These are phyloP conservation scores for Xylaria sp. DNA, from an alignment of 2,329 filamentous ascomycete species.

Conservation along the genomic window DNA sequence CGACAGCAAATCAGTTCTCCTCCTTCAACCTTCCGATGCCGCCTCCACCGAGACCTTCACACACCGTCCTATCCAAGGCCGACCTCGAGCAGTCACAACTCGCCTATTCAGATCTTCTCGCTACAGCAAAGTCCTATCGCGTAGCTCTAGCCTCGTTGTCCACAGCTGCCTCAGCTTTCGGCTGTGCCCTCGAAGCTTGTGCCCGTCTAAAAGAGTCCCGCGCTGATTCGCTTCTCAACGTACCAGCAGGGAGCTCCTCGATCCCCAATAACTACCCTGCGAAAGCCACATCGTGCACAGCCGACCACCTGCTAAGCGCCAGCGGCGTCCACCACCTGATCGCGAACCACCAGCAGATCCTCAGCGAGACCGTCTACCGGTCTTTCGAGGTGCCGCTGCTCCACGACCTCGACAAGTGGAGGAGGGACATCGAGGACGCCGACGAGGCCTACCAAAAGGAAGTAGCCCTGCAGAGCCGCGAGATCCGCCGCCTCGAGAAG, in stretches of 20 bases:
- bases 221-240: conserved; percentile 58
- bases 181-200: conserved; percentile 68
- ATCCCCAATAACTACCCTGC: conserved; percentile 52
- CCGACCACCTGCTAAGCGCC: conserved; percentile 65
- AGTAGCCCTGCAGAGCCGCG: conserved; percentile 59
- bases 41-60: conserved; percentile 62
- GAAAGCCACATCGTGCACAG: conserved; percentile 60
- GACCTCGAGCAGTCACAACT: conserved; percentile 68
- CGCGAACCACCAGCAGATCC: conserved; percentile 73
- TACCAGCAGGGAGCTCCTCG: conserved; percentile 26
- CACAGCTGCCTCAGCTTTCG: conserved; percentile 66
- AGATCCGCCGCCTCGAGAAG: conserved; percentile 69
- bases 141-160: conserved; percentile 66
- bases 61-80: conserved; percentile 65
- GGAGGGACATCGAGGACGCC: conserved; percentile 67
- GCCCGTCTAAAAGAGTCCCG: conserved; percentile 72
- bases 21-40: conserved; percentile 65
- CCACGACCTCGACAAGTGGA: conserved; percentile 72
- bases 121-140: conserved; percentile 68
- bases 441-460: conserved; percentile 64
- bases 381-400: conserved; percentile 71
- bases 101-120: conserved; percentile 66
- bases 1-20: conserved; percentile 65
- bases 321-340: conserved; percentile 70
- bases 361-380: conserved; percentile 71